Evolutionary conservation across 2,329 filamentous ascomycete genomes (phyloP), one percentile per base, ranked within the genome.

Genomic region (Neoarthrinium moseri): DNA sequence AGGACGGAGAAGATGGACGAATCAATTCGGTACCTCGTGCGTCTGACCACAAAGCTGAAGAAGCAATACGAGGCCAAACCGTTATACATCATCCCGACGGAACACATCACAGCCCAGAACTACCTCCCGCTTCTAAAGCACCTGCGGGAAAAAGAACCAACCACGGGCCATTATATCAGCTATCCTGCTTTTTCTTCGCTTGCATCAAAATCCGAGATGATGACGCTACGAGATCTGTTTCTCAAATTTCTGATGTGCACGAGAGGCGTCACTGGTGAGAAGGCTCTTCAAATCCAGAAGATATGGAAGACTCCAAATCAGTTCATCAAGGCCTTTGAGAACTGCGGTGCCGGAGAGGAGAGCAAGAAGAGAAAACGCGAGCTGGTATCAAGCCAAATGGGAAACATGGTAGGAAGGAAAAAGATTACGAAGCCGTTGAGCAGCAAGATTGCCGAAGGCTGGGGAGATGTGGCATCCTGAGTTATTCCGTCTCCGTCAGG

Each of bases 181-280:
- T 91, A 90, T 55, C 69, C 77, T 0, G 84, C 84, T 0, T 91
- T 92, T 60, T 81, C 84, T 0, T 83, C 82, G 1, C 67, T 92
- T 35, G 82, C 82, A 1, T 88, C 84, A 7, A 94, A 94, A 63
- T 89, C 86, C 0, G 85, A 88, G 43, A 78, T 78, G 48, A 78
- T 90, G 55, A 88, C 87, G 0, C 69, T 92, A 8, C 74, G 86
- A 45, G 89, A 94, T 56, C 65, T 91, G 0, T 92, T 81, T 55
- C 69, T 94, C 21, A 91, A 91, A 65, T 92, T 94, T 87, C 75
- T 94, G 38, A 91, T 94, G 87, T 89, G 86, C 51, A 89, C 80
- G 2, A 78, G 78, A 45, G 86, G 87, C 2, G 73, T 94, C 11
- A 88, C 86, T 1, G 86, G 85, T 3, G 87, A 91, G 55, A 89